Evolutionary conservation across 2,329 filamentous ascomycete species (phyloP).

Genomic region (Diaporthe ilicicola): DNA sequence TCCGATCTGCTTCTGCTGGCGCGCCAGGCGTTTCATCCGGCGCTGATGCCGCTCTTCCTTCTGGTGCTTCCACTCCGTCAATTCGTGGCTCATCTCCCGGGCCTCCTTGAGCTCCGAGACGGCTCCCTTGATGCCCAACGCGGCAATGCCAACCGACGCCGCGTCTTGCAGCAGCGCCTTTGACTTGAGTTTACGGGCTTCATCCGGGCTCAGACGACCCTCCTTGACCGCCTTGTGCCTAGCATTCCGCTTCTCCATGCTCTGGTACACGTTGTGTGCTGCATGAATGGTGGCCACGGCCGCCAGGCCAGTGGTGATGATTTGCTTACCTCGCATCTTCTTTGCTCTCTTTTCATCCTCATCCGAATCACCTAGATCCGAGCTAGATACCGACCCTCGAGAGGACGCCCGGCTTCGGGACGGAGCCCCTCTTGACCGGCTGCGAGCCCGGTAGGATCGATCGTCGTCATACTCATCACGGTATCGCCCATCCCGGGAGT

Average conservation of each 20-base stretch:
- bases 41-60: constrained; percentile 58
- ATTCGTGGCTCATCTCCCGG: constrained; percentile 57
- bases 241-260: constrained; percentile 63
- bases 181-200: constrained; percentile 65
- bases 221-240: constrained; percentile 63
- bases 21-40: constrained; percentile 49
- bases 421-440: constrained; percentile 48
- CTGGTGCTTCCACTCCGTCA: constrained; percentile 58
- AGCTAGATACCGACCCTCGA: constrained; percentile 59
- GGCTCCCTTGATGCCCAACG: constrained; percentile 65
- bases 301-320: constrained; percentile 64
- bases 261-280: constrained; percentile 65
- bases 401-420: constrained; percentile 44
- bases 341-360: constrained; percentile 62
- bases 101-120: constrained; percentile 65
- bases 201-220: constrained; percentile 57
- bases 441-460: constrained; percentile 49
- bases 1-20: constrained; percentile 23
- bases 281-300: constrained; percentile 69
- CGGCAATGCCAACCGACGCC: constrained; percentile 66
- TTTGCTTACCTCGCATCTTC: constrained; percentile 71
- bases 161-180: constrained; percentile 66
- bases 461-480: constrained; percentile 58
- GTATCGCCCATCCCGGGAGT: constrained; percentile 48
- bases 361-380: constrained; percentile 65